A percentile compares a stretch with the other conserved stretches of the same genome.
These are phyloP conservation scores for Ustilago bromivora DNA, from an alignment of 1,284 basidiomycete genomes.

Conservation along the genomic window DNA sequence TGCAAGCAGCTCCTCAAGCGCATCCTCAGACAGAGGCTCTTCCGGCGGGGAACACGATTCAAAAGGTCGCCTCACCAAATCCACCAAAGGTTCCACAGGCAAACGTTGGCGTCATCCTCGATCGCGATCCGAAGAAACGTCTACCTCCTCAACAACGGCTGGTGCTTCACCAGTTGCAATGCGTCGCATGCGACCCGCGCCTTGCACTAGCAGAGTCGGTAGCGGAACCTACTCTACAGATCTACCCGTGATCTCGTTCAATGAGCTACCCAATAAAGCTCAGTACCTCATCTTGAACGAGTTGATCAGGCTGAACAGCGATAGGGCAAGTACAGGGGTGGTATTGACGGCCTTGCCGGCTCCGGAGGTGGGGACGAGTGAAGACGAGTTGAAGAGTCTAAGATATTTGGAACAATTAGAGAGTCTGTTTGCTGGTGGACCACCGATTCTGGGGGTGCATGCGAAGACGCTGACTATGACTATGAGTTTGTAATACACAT, in stretches of 20 bases:
- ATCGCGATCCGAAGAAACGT: constrained; percentile 31
- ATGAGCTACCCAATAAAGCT: constrained; percentile 67
- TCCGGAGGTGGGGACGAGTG: constrained; percentile 64
- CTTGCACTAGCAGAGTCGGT: constrained; percentile 9
- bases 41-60: constrained; percentile 34
- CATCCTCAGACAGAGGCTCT: constrained; percentile 32
- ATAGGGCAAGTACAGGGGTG: constrained; percentile 54
- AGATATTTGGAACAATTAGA: constrained; percentile 66
- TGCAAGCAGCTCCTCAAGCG: constrained; percentile 16
- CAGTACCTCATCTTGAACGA: constrained; percentile 69
- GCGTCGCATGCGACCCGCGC: constrained; percentile 16
- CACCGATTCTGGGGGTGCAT: constrained; percentile 66
- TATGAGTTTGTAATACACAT: constrained; percentile 50
- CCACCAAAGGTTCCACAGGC: constrained; percentile 9
- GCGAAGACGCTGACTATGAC: constrained; percentile 67
- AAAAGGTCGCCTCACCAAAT: constrained; percentile 22
- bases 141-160: neutral
- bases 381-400: constrained; percentile 49
- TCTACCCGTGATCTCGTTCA: constrained; percentile 60
- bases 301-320: constrained; percentile 64
- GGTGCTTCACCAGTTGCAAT: constrained; percentile 13
- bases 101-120: constrained; percentile 31
- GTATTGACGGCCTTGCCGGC: constrained; percentile 67
- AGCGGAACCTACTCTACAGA: constrained; percentile 38
- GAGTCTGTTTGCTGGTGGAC: constrained; percentile 62